These are phyloP conservation scores for Bacidia gigantensis DNA, from an alignment of 495 filamentous ascomycete genomes.

Conservation along the genomic window DNA sequence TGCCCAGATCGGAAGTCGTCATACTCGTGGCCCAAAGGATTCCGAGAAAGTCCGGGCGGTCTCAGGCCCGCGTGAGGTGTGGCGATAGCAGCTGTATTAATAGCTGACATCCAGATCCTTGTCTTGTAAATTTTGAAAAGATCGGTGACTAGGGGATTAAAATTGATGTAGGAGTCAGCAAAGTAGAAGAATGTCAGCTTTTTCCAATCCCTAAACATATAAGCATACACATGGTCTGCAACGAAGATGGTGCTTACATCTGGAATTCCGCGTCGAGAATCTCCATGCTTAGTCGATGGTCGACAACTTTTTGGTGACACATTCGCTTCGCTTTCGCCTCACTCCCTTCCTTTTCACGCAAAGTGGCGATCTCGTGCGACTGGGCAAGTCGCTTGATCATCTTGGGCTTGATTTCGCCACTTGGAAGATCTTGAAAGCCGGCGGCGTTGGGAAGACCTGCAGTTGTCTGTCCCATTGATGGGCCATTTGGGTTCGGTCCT, in stretches of 20 bases:
- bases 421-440: constrained; percentile 57
- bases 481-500: constrained; percentile 27
- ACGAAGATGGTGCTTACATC: constrained; percentile 47
- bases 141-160: constrained; percentile 92
- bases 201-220: constrained; percentile 73
- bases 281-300: constrained; percentile 93
- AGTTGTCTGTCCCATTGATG: constrained; percentile 42
- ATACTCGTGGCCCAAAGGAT: not conserved
- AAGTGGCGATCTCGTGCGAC: constrained; percentile 68
- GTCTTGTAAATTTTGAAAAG: constrained; percentile 99
- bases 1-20: constrained; percentile 24
- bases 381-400: constrained; percentile 91
- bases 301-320: constrained; percentile 88
- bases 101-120: constrained; percentile 97
- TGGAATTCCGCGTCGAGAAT: constrained; percentile 99
- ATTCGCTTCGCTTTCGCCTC: constrained; percentile 96
- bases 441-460: constrained; percentile 65
- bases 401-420: constrained; percentile 77
- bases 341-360: constrained; percentile 91
- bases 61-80: constrained; percentile 61
- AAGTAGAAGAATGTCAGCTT: constrained; percentile 99
- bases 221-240: not conserved
- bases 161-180: constrained; percentile 95
- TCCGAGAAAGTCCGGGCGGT: constrained; percentile 32
- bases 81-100: constrained; percentile 96